Percentiles rank a stretch among this genome's conserved stretches.
These are phyloP conservation scores for Epichloe hybrida DNA, from an alignment of 2,329 filamentous ascomycete genomes.

Conservation along the genomic window DNA sequence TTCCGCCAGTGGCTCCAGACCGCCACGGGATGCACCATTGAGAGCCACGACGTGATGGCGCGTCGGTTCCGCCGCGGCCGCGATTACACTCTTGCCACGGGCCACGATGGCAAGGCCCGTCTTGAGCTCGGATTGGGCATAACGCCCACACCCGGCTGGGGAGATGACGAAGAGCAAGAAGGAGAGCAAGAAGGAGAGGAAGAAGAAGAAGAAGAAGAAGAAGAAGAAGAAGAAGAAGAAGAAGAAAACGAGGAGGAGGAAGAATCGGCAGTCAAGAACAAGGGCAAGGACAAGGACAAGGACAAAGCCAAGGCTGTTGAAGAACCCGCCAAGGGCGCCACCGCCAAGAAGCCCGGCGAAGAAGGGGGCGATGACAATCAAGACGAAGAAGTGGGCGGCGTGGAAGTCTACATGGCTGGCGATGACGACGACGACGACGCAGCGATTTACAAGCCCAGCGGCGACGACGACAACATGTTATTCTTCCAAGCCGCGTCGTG, in stretches of 20 bases:
- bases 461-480: slow-evolving; percentile 61
- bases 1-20: slow-evolving; percentile 86
- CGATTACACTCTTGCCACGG: slow-evolving; percentile 86
- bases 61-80: slow-evolving; percentile 74
- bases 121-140: slow-evolving; percentile 80
- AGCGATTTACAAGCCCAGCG: slow-evolving; percentile 70
- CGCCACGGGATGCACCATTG: slow-evolving; percentile 61
- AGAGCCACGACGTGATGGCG: slow-evolving; percentile 64
- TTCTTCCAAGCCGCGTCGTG: slow-evolving; percentile 55
- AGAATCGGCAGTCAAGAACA: slow-evolving; percentile 11
- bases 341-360: slow-evolving; percentile 10
- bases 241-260: slow-evolving; percentile 26
- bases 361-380: slow-evolving; percentile 17
- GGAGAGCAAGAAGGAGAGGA: slow-evolving; percentile 37
- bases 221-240: slow-evolving; percentile 18
- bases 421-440: slow-evolving; percentile 58
- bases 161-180: slow-evolving; percentile 44
- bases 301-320: slow-evolving; percentile 17
- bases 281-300: slow-evolving; percentile 8
- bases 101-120: slow-evolving; percentile 63
- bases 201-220: slow-evolving; percentile 26
- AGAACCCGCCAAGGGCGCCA: slow-evolving; percentile 16
- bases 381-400: slow-evolving; percentile 52
- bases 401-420: slow-evolving; percentile 88
- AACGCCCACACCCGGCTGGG: slow-evolving; percentile 78